These are phyloP conservation scores for Climacium dendroides DNA, from an alignment of 225 moss, liverwort and hornwort species.

Conservation along the genomic window DNA sequence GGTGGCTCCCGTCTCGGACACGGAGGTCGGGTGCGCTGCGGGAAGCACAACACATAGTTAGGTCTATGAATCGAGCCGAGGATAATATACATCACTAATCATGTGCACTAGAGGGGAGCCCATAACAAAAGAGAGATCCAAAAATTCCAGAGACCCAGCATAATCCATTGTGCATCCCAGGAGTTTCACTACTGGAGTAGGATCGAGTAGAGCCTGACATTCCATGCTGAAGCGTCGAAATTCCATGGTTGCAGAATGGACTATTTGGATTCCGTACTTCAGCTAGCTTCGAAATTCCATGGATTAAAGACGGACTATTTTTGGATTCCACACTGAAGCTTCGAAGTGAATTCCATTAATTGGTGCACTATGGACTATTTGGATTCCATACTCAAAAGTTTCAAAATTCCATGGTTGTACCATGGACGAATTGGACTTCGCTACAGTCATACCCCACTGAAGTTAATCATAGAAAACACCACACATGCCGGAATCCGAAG, in stretches of 20 bases:
- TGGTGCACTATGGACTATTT: background rate
- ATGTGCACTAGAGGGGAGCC: background rate
- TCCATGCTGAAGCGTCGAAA: background rate
- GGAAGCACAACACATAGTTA: background rate
- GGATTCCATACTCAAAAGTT: no score
- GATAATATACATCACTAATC: no score
- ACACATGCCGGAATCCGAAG: background rate
- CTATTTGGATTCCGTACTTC: background rate
- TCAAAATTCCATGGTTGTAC: no score
- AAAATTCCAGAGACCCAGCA: no score
- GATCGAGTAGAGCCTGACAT: background rate
- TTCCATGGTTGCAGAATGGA: background rate
- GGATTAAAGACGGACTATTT: background rate
- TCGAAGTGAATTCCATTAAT: no score
- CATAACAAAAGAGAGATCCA: background rate
- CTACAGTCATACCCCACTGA: rapidly evolving
- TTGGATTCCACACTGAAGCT: background rate
- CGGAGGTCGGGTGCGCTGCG: background rate
- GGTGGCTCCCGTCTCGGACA: background rate
- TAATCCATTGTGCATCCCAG: background rate
- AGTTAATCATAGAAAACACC: background rate
- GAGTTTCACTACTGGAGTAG: background rate
- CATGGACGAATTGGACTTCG: no score
- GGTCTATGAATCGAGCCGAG: background rate
- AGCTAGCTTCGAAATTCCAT: background rate